Conservation (phyloP, 2,329 filamentous ascomycete genomes). For the Stagonosporopsis chrysanthemi region DNA sequence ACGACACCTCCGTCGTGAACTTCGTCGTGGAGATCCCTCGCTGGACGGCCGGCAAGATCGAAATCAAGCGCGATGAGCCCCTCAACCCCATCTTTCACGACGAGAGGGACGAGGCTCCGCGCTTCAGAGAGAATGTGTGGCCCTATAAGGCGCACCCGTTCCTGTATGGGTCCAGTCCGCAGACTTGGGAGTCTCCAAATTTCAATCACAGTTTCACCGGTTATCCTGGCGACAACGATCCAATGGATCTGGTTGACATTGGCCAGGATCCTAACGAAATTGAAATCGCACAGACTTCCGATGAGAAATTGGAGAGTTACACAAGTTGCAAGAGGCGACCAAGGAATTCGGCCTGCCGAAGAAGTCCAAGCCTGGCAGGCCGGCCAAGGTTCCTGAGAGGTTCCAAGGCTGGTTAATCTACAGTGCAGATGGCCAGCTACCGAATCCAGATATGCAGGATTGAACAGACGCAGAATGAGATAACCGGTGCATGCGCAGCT, state of each 20-base stretch:
- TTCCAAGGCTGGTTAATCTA: slow-evolving; percentile 14
- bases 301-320: slow-evolving; percentile 7
- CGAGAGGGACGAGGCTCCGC: slow-evolving; percentile 96
- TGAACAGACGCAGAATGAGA: neutral
- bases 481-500: too few species aligned
- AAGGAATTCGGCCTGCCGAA: slow-evolving; percentile 12
- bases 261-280: slow-evolving; percentile 72
- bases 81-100: slow-evolving; percentile 99
- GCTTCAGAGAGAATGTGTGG: slow-evolving; percentile 98
- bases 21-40: slow-evolving; percentile 98
- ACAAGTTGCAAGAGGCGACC: slow-evolving; percentile 10
- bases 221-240: slow-evolving; percentile 97
- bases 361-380: slow-evolving; percentile 9
- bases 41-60: slow-evolving; percentile 77
- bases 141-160: slow-evolving; percentile 98
- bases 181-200: slow-evolving; percentile 83
- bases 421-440: neutral
- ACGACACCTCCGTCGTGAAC: slow-evolving; percentile 89
- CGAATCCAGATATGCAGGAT: neutral
- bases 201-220: slow-evolving; percentile 90
- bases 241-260: slow-evolving; percentile 97
- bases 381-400: slow-evolving; percentile 8
- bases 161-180: slow-evolving; percentile 97
- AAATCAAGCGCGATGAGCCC: slow-evolving; percentile 76
- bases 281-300: slow-evolving; percentile 52